phyloP scores from a whole-genome alignment of 1,284 basidiomycete species.

The Mycosarcoma mackinlayi region DNA sequence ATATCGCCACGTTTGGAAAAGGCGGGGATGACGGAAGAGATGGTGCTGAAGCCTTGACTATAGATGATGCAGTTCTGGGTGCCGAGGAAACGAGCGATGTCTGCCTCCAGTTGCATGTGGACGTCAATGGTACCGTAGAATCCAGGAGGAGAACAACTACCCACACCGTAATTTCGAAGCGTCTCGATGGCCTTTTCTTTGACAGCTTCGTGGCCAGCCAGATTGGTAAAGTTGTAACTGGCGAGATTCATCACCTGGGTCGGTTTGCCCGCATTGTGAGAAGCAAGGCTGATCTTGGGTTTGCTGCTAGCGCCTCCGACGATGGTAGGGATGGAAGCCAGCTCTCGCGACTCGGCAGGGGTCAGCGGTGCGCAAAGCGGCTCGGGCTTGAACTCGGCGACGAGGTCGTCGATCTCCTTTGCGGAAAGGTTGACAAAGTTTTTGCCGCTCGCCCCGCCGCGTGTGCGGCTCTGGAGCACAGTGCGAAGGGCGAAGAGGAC shows the following conservation, averaged over 20 bases:
- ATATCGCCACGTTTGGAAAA: slow-evolving; percentile 98
- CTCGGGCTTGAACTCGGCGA: slow-evolving; percentile 93
- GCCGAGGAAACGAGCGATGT: slow-evolving; percentile 90
- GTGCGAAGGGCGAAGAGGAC: slow-evolving; percentile 86
- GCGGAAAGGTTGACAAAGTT: slow-evolving; percentile 88
- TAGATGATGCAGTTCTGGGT: slow-evolving; percentile 91
- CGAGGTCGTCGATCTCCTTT: slow-evolving; percentile 97
- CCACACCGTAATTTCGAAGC: slow-evolving; percentile 90
- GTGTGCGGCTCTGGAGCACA: slow-evolving; percentile 85
- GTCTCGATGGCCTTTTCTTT: slow-evolving; percentile 87
- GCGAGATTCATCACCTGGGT: slow-evolving; percentile 89
- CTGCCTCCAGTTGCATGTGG: slow-evolving; percentile 86
- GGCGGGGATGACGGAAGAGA: slow-evolving; percentile 93
- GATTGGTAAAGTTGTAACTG: slow-evolving; percentile 90
- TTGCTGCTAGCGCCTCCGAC: slow-evolving; percentile 78
- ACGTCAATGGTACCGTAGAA: slow-evolving; percentile 98
- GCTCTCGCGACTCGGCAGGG: slow-evolving; percentile 76
- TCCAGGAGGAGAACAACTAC: slow-evolving; percentile 94
- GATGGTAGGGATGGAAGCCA: slow-evolving; percentile 81
- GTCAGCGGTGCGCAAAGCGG: slow-evolving; percentile 79
- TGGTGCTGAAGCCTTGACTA: slow-evolving; percentile 91
- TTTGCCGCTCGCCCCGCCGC: slow-evolving; percentile 84
- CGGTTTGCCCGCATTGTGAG: slow-evolving; percentile 72
- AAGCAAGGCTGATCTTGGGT: slow-evolving; percentile 81
- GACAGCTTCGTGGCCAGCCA: slow-evolving; percentile 87